Conservation (phyloP, 2,329 filamentous ascomycete genomes). For the Neofusicoccum laricinum region DNA sequence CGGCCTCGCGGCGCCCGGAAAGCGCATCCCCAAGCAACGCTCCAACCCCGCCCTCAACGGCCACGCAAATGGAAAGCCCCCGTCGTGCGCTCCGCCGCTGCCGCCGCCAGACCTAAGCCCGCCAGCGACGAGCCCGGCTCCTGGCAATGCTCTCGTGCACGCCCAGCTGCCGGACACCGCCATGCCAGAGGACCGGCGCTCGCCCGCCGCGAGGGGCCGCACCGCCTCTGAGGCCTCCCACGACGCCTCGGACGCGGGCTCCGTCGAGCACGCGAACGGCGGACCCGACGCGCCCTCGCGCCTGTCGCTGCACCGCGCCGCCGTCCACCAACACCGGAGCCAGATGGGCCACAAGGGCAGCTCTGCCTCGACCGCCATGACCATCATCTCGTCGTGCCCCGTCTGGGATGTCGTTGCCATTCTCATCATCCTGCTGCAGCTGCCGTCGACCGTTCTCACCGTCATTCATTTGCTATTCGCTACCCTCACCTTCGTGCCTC, state of each 20-base stretch:
- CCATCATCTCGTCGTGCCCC: slow-evolving; percentile 84
- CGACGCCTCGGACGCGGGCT: slow-evolving; percentile 43
- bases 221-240: slow-evolving; percentile 43
- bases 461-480: slow-evolving; percentile 91
- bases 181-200: slow-evolving; percentile 18
- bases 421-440: slow-evolving; percentile 89
- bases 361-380: slow-evolving; percentile 73
- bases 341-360: slow-evolving; percentile 53
- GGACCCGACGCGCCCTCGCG: slow-evolving; percentile 38
- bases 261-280: slow-evolving; percentile 28
- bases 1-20: slow-evolving; percentile 77
- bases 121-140: slow-evolving; percentile 33
- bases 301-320: slow-evolving; percentile 28
- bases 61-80: slow-evolving; percentile 40
- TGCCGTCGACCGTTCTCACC: slow-evolving; percentile 83
- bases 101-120: slow-evolving; percentile 37
- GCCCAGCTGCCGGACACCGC: slow-evolving; percentile 6
- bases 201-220: slow-evolving; percentile 33
- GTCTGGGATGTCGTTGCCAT: slow-evolving; percentile 95
- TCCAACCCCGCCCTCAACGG: slow-evolving; percentile 46
- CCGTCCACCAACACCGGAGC: slow-evolving; percentile 52
- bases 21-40: slow-evolving; percentile 56
- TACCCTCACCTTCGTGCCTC: slow-evolving; percentile 86
- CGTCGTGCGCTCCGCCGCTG: slow-evolving; percentile 38
- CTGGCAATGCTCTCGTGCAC: slow-evolving; percentile 23